These are phyloP conservation scores for Anisodus acutangulus DNA, from an alignment of 257 asterid genomes.

Conservation along the genomic window DNA sequence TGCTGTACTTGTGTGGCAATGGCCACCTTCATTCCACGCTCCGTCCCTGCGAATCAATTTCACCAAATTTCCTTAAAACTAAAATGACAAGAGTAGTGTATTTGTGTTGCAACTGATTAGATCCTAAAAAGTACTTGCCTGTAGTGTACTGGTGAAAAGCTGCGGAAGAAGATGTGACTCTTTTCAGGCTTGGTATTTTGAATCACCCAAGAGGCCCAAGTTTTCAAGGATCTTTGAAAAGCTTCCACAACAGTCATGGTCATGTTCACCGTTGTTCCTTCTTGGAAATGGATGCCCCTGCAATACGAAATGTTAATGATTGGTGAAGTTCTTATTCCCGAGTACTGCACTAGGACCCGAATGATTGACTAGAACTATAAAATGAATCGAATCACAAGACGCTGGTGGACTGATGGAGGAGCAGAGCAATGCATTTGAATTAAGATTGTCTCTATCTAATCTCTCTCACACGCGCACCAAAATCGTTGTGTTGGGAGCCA, in stretches of 20 bases:
- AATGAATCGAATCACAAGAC: neutral
- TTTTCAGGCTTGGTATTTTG: conserved; percentile 48
- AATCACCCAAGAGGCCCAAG: conserved; percentile 58
- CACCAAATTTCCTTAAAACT: neutral
- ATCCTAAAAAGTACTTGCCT: conserved; percentile 40
- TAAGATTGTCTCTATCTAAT: no score
- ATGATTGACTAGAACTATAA: no score
- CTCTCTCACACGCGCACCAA: neutral
- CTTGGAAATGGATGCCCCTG: conserved; percentile 90
- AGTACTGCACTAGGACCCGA: no score
- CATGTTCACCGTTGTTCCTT: conserved; percentile 64
- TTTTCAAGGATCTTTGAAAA: conserved; percentile 62
- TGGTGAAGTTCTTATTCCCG: neutral
- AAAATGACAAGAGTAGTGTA: neutral
- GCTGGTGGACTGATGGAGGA: neutral
- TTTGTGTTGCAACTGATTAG: neutral
- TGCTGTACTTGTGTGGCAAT: conserved; percentile 43
- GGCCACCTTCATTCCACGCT: conserved; percentile 53
- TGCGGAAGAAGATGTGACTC: conserved; percentile 64
- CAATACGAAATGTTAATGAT: neutral
- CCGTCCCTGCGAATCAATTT: conserved; percentile 46
- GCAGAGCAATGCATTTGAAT: no score
- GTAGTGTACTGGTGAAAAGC: conserved; percentile 92
- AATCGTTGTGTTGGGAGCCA: neutral
- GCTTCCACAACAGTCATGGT: conserved; percentile 83